Conservation (phyloP, 352 stramenopile genomes). For the Phytophthora idaei region DNA sequence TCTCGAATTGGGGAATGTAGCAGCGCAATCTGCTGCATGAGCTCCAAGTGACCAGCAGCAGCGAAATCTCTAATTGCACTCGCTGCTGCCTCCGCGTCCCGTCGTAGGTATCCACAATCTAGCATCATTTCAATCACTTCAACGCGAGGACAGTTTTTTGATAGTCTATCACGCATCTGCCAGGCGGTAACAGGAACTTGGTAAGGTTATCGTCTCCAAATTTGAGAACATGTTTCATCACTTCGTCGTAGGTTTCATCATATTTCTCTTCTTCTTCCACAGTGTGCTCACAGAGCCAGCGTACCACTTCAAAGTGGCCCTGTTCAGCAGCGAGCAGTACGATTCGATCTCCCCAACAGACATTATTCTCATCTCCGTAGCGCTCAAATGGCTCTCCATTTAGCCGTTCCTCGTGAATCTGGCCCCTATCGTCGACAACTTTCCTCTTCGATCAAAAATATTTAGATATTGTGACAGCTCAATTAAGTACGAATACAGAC, state of each 20-base stretch:
- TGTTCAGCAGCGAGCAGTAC: neutral
- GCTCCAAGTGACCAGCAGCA: neutral
- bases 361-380: neutral
- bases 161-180: constrained; percentile 14
- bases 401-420: neutral
- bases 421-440: neutral
- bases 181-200: constrained; percentile 1
- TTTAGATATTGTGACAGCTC: no score
- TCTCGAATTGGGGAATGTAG: neutral
- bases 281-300: constrained; percentile 7
- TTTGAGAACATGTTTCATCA: neutral
- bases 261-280: neutral
- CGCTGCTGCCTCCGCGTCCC: neutral
- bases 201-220: neutral
- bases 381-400: neutral
- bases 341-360: neutral
- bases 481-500: no score
- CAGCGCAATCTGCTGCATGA: neutral
- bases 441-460: neutral
- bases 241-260: neutral
- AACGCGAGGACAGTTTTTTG: neutral
- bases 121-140: constrained; percentile 19
- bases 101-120: constrained; percentile 3
- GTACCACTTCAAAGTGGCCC: neutral
- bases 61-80: neutral